These are phyloP conservation scores for Pichia nakasei DNA, from an alignment of 805 yeast genomes.

Conservation along the genomic window DNA sequence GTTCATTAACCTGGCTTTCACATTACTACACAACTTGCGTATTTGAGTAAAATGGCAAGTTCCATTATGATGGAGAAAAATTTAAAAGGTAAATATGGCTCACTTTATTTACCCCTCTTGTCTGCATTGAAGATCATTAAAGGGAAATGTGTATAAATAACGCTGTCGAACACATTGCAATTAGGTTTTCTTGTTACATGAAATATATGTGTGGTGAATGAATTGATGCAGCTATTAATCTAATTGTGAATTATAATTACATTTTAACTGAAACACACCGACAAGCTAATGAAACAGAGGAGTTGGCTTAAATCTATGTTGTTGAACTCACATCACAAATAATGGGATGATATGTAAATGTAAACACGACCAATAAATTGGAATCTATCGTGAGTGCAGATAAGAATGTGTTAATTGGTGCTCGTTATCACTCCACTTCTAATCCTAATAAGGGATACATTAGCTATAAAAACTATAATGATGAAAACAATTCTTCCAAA, in stretches of 20 bases:
- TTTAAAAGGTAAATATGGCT: conserved; percentile 7
- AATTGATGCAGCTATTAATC: conserved; percentile 26
- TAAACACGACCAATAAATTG: conserved; percentile 9
- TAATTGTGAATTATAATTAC: conserved; percentile 29
- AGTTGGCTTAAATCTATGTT: conserved; percentile 17
- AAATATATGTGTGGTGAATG: conserved; percentile 32
- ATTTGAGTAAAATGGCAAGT: conserved; percentile 32
- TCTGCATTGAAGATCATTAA: conserved; percentile 29
- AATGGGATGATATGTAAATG: conserved; percentile 37
- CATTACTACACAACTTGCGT: conserved; percentile 44
- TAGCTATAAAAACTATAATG: no score
- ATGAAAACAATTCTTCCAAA: no score
- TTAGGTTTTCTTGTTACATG: conserved; percentile 43
- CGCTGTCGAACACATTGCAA: conserved; percentile 26
- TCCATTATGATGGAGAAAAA: conserved; percentile 30
- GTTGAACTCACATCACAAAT: conserved; percentile 56
- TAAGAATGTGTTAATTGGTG: conserved; percentile 34
- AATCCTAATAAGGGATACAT: no score
- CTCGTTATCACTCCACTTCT: conserved; percentile 13
- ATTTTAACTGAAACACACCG: conserved; percentile 29
- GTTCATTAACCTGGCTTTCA: conserved; percentile 44
- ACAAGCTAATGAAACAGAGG: conserved; percentile 17
- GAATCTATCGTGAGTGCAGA: conserved; percentile 17
- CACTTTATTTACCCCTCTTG: conserved; percentile 31
- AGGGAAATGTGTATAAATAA: conserved; percentile 25